phyloP scores from a whole-genome alignment of 176 grass and related monocot species.

The Ampelocalamus luodianensis region DNA sequence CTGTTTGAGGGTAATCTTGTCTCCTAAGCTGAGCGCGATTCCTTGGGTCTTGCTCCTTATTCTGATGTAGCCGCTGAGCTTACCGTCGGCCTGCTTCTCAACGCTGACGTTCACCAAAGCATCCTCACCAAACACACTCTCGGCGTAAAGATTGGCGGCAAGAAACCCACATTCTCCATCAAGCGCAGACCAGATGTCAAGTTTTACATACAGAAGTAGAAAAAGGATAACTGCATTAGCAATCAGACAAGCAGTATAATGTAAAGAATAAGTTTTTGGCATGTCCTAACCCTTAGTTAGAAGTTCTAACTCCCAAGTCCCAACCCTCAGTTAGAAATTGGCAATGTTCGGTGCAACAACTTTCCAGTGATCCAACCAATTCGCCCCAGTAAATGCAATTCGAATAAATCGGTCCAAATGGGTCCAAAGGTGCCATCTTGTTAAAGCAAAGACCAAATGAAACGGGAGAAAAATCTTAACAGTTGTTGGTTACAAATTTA shows the following conservation, averaged over 20 bases:
- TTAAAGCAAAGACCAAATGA: no score
- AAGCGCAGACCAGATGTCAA: conserved; percentile 51
- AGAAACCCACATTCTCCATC: conserved; percentile 68
- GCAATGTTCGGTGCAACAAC: background rate
- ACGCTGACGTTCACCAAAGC: conserved; percentile 71
- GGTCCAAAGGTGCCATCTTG: no score
- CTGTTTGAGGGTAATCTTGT: conserved; percentile 83
- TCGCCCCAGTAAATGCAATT: background rate
- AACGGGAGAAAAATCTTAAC: no score
- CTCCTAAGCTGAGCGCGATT: conserved; percentile 69
- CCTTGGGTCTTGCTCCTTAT: conserved; percentile 81
- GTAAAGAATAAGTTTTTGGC: background rate
- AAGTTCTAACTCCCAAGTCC: background rate
- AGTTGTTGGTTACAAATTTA: no score
- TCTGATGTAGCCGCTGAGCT: conserved; percentile 70
- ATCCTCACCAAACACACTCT: conserved; percentile 66
- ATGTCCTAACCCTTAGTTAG: background rate
- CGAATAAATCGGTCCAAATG: no score
- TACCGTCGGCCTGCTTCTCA: conserved; percentile 70
- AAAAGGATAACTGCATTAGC: background rate
- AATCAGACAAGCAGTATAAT: background rate
- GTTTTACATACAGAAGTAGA: background rate
- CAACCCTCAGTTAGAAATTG: background rate
- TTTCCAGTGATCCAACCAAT: background rate
- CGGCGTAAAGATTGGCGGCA: conserved; percentile 72